These are phyloP conservation scores for Thalassiosira sp. DNA, from an alignment of 352 stramenopile species.

Conservation along the genomic window DNA sequence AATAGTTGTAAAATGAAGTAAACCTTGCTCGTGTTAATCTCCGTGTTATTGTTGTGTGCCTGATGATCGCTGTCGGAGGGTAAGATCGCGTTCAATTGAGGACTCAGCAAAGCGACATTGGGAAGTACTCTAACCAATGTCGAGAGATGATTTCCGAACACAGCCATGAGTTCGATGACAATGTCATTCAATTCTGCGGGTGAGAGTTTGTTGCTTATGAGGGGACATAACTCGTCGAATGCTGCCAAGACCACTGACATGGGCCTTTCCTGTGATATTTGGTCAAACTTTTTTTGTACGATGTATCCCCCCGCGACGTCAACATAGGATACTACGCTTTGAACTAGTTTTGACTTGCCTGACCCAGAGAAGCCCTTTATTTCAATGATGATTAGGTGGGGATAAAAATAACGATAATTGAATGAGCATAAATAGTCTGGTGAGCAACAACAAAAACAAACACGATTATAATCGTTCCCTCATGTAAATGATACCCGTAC, in stretches of 20 bases:
- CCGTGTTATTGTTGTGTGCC: not conserved
- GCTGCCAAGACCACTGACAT: constrained; percentile 34
- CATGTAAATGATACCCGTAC: too few relatives aligned
- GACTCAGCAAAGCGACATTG: constrained; percentile 7
- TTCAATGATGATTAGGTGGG: too few relatives aligned
- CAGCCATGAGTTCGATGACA: constrained; percentile 15
- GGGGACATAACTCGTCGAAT: constrained; percentile 45
- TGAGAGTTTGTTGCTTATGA: constrained; percentile 15
- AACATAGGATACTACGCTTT: constrained; percentile 19
- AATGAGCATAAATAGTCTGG: too few relatives aligned
- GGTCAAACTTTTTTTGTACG: constrained; percentile 35
- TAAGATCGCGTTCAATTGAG: not conserved
- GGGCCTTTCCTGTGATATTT: constrained; percentile 36
- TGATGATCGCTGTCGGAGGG: too few relatives aligned
- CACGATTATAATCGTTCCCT: too few relatives aligned
- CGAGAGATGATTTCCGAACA: constrained; percentile 34
- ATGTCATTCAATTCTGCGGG: constrained; percentile 22
- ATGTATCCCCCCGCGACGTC: constrained; percentile 31
- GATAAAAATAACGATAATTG: too few relatives aligned
- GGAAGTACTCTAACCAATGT: constrained; percentile 28
- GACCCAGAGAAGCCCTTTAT: constrained; percentile 47
- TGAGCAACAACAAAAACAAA: too few relatives aligned
- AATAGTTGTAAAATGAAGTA: constrained; percentile 42
- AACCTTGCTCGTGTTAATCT: constrained; percentile 26
- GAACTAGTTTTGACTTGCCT: constrained; percentile 34